Conservation (phyloP, 192 early-diverging fungal species). For the Linnemannia schmuckeri region DNA sequence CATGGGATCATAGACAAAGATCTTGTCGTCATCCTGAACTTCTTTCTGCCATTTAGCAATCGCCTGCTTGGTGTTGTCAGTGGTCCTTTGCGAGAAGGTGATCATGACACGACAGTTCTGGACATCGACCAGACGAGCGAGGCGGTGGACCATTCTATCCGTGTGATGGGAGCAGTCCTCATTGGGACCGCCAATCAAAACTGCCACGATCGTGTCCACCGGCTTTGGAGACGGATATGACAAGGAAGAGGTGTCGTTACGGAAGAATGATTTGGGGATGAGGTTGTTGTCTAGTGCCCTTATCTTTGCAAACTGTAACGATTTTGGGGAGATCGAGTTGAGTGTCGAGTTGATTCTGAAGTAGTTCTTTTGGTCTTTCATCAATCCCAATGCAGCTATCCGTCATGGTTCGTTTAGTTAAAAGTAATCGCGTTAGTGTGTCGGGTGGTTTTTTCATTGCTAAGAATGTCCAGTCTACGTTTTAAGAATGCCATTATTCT, state of each 20-base stretch:
- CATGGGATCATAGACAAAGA: slow-evolving; percentile 47
- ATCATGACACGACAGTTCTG: slow-evolving; percentile 39
- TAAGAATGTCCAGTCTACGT: neutral
- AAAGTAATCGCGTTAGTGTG: neutral
- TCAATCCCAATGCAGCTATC: slow-evolving; percentile 46
- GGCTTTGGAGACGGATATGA: neutral
- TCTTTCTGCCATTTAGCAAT: slow-evolving; percentile 3
- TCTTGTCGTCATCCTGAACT: slow-evolving; percentile 17
- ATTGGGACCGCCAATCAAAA: slow-evolving; percentile 46
- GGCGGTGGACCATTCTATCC: slow-evolving; percentile 37
- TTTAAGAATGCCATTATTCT: neutral
- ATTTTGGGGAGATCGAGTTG: slow-evolving; percentile 36
- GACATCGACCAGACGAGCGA: slow-evolving; percentile 26
- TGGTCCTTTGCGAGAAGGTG: slow-evolving; percentile 40
- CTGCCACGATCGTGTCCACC: slow-evolving; percentile 9
- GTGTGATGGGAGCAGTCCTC: slow-evolving; percentile 52
- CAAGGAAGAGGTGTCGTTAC: neutral
- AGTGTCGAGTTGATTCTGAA: slow-evolving; percentile 42
- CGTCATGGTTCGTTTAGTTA: neutral
- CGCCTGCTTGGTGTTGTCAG: slow-evolving; percentile 25
- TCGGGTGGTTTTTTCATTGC: neutral
- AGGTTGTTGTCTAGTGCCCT: slow-evolving; percentile 7
- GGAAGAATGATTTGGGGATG: slow-evolving; percentile 31
- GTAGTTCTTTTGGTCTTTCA: slow-evolving; percentile 58
- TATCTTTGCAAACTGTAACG: slow-evolving; percentile 10